Base-by-base conservation (phyloP, 75 land plant genomes). In the Cupressus sempervirens region DNA sequence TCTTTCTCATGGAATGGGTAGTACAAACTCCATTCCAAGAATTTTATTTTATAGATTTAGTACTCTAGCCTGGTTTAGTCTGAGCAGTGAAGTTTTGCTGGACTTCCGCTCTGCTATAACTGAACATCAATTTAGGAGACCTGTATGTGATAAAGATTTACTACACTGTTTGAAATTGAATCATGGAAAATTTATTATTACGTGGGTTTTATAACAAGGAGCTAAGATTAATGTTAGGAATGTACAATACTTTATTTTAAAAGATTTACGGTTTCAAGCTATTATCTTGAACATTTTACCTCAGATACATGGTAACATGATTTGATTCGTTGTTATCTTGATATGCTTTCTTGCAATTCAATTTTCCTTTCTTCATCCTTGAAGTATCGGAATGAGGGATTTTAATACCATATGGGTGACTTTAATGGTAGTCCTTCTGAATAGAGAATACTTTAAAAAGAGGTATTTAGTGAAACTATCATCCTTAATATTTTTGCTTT, bases 101-200 rank as follows among this genome's bases (percentile, higher is more conserved):
- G 83, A 82, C 48, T 53, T 82, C 83, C 83, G 83, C 83, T 82
- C 65, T 82, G 83, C 65, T 46, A 82, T 48, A 26, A 62, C 11
- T 35, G 50, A 14, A 48, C 36, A 26, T 82, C 18, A 16, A 43
- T 54, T 53, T 29, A 43, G 65, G 83, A 32, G 36, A 50, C 30
- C 26, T 34, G 16, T 82, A 35, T 54, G 36, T 29, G 32, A 29
- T 72, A 72, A 2, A 72, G 32, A 30, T 32, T 72, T 32, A 30
- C 74, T 30, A 32, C 74, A 70, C 74, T 70, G 30, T 30, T 29
- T 72, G 74, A 32, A 30, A 32, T 29, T 72, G 35, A 32, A 11
- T 72, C 74, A 30, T 23, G 67, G 67, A 62, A 43, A 43, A 26
- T 62, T 62, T 23, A 23, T 5, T 20, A 20, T 2, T 72, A 72